Evolutionary conservation across 2,329 filamentous ascomycete genomes (phyloP).

Genomic region (Alternaria brassicae): DNA sequence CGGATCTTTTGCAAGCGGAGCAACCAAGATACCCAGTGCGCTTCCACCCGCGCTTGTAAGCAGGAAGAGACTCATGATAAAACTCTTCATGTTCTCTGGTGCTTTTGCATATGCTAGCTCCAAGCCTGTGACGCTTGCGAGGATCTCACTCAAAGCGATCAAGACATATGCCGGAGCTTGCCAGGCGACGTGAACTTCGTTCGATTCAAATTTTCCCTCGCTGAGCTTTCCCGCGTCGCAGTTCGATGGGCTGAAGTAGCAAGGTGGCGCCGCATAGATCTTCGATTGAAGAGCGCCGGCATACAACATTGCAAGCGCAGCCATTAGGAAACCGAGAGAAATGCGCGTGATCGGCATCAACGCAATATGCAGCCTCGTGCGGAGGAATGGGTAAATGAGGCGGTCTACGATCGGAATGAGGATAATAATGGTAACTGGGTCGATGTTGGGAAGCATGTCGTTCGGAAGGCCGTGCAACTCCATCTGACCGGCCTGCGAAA

Average conservation of each 20-base stretch:
- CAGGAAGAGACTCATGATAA: constrained; percentile 64
- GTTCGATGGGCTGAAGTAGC: constrained; percentile 55
- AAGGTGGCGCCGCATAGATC: constrained; percentile 63
- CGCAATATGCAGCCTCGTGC: constrained; percentile 49
- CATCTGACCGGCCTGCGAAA: constrained; percentile 58
- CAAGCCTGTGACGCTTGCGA: constrained; percentile 57
- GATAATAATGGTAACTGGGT: constrained; percentile 56
- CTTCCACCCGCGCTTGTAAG: constrained; percentile 66
- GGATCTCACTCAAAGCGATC: constrained; percentile 55
- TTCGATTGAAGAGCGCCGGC: constrained; percentile 64
- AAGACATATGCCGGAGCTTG: constrained; percentile 57
- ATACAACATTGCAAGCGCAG: constrained; percentile 62
- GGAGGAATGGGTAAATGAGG: constrained; percentile 55
- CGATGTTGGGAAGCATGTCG: constrained; percentile 58
- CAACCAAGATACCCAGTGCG: constrained; percentile 67
- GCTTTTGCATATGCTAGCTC: constrained; percentile 59
- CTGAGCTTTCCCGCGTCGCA: constrained; percentile 47
- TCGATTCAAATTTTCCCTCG: constrained; percentile 46
- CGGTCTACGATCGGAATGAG: constrained; percentile 57
- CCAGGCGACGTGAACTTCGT: constrained; percentile 55
- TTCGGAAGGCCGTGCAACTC: constrained; percentile 56
- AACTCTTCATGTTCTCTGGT: constrained; percentile 56
- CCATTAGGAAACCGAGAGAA: constrained; percentile 60
- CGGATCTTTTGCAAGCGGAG: constrained; percentile 68
- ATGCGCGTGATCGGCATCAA: constrained; percentile 61